Percentiles rank a stretch among this genome's conserved stretches.
Evolutionary conservation across 139 green algal species (phyloP).

Genomic region (Yamagishiella unicocca): DNA sequence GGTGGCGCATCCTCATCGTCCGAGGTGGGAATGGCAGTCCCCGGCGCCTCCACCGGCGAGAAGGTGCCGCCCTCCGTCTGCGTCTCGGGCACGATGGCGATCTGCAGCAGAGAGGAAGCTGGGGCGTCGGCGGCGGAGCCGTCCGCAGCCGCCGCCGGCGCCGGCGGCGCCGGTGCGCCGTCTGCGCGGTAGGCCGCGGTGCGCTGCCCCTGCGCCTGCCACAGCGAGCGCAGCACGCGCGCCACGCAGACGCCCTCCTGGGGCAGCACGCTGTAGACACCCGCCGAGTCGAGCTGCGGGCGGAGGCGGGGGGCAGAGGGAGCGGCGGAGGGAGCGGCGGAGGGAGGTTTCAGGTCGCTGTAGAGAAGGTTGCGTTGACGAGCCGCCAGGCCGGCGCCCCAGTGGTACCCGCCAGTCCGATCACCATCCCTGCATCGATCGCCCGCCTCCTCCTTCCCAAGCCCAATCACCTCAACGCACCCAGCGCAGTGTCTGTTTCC

Average conservation of each 20-base stretch:
- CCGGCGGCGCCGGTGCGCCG: not conserved
- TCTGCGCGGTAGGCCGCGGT: not conserved
- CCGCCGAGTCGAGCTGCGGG: not conserved
- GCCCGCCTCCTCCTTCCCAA: too few species aligned
- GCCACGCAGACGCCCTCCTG: conserved; percentile 25
- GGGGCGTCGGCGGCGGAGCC: not conserved
- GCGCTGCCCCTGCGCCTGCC: conserved; percentile 20
- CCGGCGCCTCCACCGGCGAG: too few species aligned
- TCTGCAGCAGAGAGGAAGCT: not conserved
- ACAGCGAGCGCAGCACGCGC: conserved; percentile 10
- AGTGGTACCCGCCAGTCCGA: too few species aligned
- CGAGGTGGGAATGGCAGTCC: too few species aligned
- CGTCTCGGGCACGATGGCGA: conserved; percentile 20
- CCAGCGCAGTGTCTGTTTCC: too few species aligned
- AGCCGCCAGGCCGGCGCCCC: too few species aligned
- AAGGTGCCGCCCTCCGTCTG: not conserved
- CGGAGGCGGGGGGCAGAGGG: not conserved
- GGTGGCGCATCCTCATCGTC: not conserved
- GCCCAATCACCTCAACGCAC: too few species aligned
- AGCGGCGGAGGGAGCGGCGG: too few species aligned
- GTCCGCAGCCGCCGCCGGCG: not conserved
- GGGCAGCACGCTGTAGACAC: conserved; percentile 4
- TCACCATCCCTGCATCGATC: too few species aligned
- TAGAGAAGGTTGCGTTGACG: too few species aligned
- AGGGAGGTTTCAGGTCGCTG: too few species aligned